Base-by-base conservation (phyloP, 495 filamentous ascomycete genomes). In the Aspergillus diversus region DNA sequence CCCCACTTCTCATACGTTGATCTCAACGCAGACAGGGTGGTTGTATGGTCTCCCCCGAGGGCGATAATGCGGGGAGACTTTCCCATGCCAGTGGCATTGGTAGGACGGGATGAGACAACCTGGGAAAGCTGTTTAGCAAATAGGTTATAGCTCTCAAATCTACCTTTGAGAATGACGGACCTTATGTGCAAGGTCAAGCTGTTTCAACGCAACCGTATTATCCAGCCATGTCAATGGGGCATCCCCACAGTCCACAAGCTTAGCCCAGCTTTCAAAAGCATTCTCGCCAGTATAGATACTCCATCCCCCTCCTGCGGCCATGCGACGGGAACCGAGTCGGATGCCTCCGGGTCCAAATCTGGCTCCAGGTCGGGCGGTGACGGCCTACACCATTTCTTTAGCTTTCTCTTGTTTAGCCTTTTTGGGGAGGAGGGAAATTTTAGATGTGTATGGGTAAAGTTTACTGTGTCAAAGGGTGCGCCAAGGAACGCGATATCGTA, bases 41-140 rank as follows among this genome's bases (percentile, higher is more conserved):
- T 83, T 7, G 81, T 83, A 67, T 85, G 82, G 63, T 85, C 82
- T 16, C 82, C 82, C 7, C 82, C 82, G 0, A 84, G 66, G 1
- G 76, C 78, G 49, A 84, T 72, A 57, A 85, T 81, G 6, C 80
- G 68, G n/a, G 82, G 82, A 7, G 51, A 48, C 9, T 15, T 42
- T n/a, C 63, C 66, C 5, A 46, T 53, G 2, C 55, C 17, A 7
- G 63, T 65, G n/a, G 57, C 56, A 52, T 73, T 71, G 11, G 70
- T 65, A 15, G 59, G 15, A 39, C 68, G 73, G 27, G 62, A 69
- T 12, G 73, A 73, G 33, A 72, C 54, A n/a, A 71, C 65, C 63
- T 66, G 16, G 48, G 9, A 5, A 9, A 16, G 16, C 7, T 4
- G 2, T 11, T 5, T n/a, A 31, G 27, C 1, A 55, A 54, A 8